Evolutionary conservation across 2,329 filamentous ascomycete species (phyloP).

Genomic region (Sphaerulina populicola): DNA sequence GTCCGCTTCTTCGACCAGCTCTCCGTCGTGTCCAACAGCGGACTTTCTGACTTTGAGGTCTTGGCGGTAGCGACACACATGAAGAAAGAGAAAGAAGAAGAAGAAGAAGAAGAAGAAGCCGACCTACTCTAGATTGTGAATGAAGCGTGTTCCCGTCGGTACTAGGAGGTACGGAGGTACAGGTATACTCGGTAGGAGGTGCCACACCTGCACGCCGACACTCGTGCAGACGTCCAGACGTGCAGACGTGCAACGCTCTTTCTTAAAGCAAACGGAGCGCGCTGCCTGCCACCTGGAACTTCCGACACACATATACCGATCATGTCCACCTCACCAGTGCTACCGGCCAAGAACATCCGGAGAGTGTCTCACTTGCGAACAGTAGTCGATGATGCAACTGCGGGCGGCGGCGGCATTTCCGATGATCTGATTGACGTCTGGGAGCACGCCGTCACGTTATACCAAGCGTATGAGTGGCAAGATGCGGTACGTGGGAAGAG

Average conservation of each 20-base stretch:
- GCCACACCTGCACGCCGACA: not conserved
- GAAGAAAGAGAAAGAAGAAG: not conserved
- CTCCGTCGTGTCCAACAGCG: constrained; percentile 8
- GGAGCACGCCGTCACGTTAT: constrained; percentile 31
- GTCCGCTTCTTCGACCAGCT: constrained; percentile 11
- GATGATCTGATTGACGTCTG: constrained; percentile 27
- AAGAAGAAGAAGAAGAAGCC: not conserved
- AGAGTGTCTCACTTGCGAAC: constrained; percentile 2
- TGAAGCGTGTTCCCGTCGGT: constrained; percentile 7
- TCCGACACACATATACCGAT: not conserved
- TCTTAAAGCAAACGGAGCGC: constrained; percentile 2
- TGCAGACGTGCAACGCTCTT: not conserved
- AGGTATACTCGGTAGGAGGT: too few species aligned
- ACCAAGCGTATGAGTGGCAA: constrained; percentile 30
- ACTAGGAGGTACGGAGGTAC: too few species aligned
- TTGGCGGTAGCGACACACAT: constrained; percentile 16
- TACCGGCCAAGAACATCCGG: constrained; percentile 1
- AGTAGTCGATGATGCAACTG: not conserved
- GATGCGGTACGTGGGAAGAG: constrained; percentile 17
- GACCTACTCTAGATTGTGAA: constrained; percentile 11
- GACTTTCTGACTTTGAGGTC: constrained; percentile 20
- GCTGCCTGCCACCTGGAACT: not conserved
- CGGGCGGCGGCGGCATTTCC: not conserved
- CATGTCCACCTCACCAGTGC: not conserved
- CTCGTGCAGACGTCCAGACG: not conserved